Conservation (phyloP, 1,284 basidiomycete species). For the Fomitiporia mediterranea region DNA sequence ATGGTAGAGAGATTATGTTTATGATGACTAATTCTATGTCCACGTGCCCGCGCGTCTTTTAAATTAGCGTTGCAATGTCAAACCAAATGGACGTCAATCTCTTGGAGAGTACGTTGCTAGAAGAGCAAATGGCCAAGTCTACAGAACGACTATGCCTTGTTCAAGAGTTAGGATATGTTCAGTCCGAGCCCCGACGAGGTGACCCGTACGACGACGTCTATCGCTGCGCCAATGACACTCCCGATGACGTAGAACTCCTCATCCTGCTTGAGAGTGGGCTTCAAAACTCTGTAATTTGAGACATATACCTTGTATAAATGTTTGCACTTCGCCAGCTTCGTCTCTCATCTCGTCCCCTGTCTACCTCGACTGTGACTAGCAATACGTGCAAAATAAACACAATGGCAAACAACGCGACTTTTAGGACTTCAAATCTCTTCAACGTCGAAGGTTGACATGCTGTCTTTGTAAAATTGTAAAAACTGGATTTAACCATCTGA, state of each 20-base stretch:
- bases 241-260: neutral
- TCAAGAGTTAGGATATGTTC: no score
- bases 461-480: no score
- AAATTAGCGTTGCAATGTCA: no score
- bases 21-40: no score
- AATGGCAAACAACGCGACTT: constrained; percentile 4
- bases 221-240: neutral
- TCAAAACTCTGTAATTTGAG: neutral
- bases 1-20: no score
- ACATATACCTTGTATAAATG: neutral
- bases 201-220: no score
- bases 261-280: neutral
- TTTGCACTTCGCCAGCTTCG: neutral
- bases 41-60: no score
- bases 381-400: neutral
- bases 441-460: constrained; percentile 2
- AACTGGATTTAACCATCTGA: neutral
- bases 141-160: no score
- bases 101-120: no score
- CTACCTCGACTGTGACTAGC: neutral
- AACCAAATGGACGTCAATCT: no score
- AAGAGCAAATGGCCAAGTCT: no score
- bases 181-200: no score
- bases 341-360: neutral
- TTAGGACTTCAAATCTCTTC: constrained; percentile 5